Evolutionary conservation across 345 rosid genomes (phyloP).

Genomic region (Salix suchowensis): DNA sequence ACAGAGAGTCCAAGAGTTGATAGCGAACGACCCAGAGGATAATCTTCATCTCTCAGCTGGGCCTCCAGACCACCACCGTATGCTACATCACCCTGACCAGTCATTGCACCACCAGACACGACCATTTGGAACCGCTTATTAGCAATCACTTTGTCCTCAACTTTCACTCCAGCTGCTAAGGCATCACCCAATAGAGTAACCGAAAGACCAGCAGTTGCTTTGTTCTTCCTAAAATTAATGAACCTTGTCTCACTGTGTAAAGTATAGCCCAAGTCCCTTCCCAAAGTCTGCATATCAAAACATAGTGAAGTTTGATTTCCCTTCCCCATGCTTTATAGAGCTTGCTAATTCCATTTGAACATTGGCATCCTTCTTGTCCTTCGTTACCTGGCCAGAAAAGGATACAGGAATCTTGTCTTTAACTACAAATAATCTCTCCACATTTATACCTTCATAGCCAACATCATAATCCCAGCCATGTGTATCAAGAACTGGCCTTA

Average conservation of each 20-base stretch:
- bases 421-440: conserved; percentile 67
- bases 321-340: conserved; percentile 78
- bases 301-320: conserved; percentile 78
- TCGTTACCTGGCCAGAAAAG: conserved; percentile 80
- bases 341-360: conserved; percentile 79
- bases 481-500: conserved; percentile 90
- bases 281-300: conserved; percentile 85
- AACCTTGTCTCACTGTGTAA: conserved; percentile 73
- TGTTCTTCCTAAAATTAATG: conserved; percentile 60
- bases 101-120: conserved; percentile 81
- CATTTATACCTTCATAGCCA: conserved; percentile 93
- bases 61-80: conserved; percentile 94
- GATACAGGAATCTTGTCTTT: conserved; percentile 73
- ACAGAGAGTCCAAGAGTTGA: conserved; percentile 78
- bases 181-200: conserved; percentile 73
- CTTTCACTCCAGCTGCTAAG: conserved; percentile 68
- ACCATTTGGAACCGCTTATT: conserved; percentile 66
- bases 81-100: conserved; percentile 75
- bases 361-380: conserved; percentile 89
- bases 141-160: conserved; percentile 71
- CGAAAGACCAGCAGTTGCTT: conserved; percentile 86
- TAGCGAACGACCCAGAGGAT: conserved; percentile 66
- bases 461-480: conserved; percentile 99
- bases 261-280: conserved; percentile 83
- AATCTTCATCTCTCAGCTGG: conserved; percentile 73